Evolutionary conservation across 371 early-diverging fungal genomes (phyloP).

Genomic region (Mucor racemosus): DNA sequence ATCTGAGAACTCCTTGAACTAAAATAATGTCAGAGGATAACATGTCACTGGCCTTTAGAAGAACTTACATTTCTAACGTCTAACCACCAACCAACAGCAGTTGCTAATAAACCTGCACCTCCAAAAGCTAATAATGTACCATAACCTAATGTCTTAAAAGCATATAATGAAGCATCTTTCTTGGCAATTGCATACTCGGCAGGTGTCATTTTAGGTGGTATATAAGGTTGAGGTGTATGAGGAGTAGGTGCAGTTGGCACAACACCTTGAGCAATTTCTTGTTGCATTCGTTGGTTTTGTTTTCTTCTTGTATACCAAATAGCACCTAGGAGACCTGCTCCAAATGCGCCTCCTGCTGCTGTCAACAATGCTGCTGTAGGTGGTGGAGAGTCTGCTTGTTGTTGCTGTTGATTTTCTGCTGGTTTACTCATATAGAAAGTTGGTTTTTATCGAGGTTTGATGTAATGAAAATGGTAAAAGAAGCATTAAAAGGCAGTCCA

Average conservation of each 20-base stretch:
- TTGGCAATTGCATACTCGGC: slow-evolving; percentile 47
- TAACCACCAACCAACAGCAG: slow-evolving; percentile 41
- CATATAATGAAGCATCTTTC: slow-evolving; percentile 43
- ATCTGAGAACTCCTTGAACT: slow-evolving; percentile 54
- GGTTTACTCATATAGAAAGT: background rate
- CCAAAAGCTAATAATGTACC: slow-evolving; percentile 50
- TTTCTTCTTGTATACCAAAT: slow-evolving; percentile 54
- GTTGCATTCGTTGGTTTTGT: slow-evolving; percentile 36
- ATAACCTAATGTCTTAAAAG: slow-evolving; percentile 49
- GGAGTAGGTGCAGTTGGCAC: slow-evolving; percentile 18
- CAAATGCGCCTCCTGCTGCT: slow-evolving; percentile 49
- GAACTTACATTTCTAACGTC: slow-evolving; percentile 52
- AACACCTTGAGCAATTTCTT: slow-evolving; percentile 26
- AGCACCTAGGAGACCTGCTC: slow-evolving; percentile 48
- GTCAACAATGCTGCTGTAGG: slow-evolving; percentile 30
- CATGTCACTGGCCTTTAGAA: background rate
- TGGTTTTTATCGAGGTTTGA: background rate
- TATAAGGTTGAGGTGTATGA: slow-evolving; percentile 16
- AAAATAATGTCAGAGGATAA: background rate
- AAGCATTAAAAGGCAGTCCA: background rate
- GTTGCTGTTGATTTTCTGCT: background rate
- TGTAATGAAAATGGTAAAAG: background rate
- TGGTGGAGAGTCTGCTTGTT: slow-evolving; percentile 1
- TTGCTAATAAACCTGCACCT: slow-evolving; percentile 41
- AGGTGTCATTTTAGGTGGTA: slow-evolving; percentile 48